Evolutionary conservation across 768 basidiomycete species (phyloP), one percentile per base, ranked within the genome.

Genomic region (Dioszegia crocea): DNA sequence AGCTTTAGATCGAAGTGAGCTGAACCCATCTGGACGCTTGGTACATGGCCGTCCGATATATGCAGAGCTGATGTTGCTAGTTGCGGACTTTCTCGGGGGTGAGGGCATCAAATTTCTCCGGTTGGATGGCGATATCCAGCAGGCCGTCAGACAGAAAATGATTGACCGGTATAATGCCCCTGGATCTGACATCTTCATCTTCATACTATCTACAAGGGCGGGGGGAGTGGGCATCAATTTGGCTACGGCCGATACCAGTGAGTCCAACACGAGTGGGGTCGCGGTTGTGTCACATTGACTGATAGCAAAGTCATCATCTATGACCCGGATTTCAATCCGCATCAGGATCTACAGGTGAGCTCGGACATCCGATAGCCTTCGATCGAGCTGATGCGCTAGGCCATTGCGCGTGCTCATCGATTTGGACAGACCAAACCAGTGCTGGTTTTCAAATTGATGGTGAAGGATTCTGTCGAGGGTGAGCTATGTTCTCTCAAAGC

Each of bases 261-360:
- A 48, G 91, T 93, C 27, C 87, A 91, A 43, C 86, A 91, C 2
- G 4, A 4, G 2, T 30, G 24, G 39, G 16, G 30, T 23, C 8
- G 24, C 57, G 14, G 27, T 24, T 14, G n/a, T 21, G 49, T n/a
- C n/a, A n/a, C n/a, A n/a, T n/a, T n/a, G n/a, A n/a, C 58, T 60
- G 59, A 58, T 46, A 49, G 49, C 45, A 27, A 43, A 39, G 77
- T 78, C 27, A 74, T 78, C 54, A 59, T 78, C 55, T 89, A 86
- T 66, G 94, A 99, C 72, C 91, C 92, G 0, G 96, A 99, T 79
- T 99, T 92, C 77, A 99, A 99, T 70, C 94, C 94, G n/a, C 91
- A 96, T 78, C 38, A 62, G 64, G 91, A 93, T 78, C 80, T 93
- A 49, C 91, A 94, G 84, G 90, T 89, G 75, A 60, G 84, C 70